Base-by-base conservation (phyloP, 2,329 filamentous ascomycete species). In the Dichotomopilus funicola region DNA sequence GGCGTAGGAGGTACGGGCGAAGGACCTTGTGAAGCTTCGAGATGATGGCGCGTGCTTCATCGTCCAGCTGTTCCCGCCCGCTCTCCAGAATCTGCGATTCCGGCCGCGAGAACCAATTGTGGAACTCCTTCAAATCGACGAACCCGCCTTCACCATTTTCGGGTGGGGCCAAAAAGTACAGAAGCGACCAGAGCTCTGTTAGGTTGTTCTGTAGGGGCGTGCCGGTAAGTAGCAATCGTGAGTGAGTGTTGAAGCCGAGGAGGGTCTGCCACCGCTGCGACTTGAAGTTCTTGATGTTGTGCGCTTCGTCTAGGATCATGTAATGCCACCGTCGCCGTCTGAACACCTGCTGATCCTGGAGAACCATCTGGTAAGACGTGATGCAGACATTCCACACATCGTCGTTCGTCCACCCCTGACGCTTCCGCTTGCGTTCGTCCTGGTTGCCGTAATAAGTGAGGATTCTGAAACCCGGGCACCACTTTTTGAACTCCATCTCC, bases 401-500 rank as follows among this genome's bases (percentile, higher is more conserved):
- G 60, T 96, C 88, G 55, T 94, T 89, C 64, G 87, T 90, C 94
- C 94, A 99, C 1, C 94, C 92, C 66, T 87, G 84, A 34, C 95
- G 87, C 71, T 97, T 97, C 62, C 86, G 80, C 68, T 89, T 91
- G 46, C 94, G 86, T 72, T 99, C 94, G 62, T 96, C 91, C 64
- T 91, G 88, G 43, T 87, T 89, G 44, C 95, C 94, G 68, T 97
- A 99, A 73, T 99, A 99, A 0, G 91, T 94, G 57, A 99, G 78
- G 54, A 99, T 95, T 69, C 96, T 97, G 78, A 99, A 99, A 0
- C 94, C 92, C 3, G 95, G 94, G 55, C 91, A 89, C 83, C 92
- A 99, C 70, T 99, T 99, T 68, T 97, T 97, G 79, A 99, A 99
- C 72, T 99, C 94, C 88, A 97, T 97, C 70, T 99, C 95, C 94